phyloP scores from a whole-genome alignment of 164 flowering plant species.

The Amborella trichopoda region DNA sequence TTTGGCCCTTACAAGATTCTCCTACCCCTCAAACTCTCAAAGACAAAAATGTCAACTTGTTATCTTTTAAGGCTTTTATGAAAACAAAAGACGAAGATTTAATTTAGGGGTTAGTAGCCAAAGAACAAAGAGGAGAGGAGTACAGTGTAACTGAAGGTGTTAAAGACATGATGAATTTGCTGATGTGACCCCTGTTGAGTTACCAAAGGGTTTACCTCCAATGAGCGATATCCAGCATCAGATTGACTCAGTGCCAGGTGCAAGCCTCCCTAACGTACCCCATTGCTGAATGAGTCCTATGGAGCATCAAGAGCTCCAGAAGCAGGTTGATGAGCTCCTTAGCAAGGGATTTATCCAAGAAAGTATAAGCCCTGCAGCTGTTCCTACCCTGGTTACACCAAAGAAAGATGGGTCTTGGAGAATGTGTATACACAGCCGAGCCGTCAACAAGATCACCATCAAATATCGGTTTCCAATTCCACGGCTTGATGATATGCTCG shows the following conservation, averaged over 20 bases:
- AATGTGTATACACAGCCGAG: slow-evolving; percentile 3
- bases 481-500: neutral
- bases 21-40: no score
- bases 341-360: neutral
- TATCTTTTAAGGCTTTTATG: no score
- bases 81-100: no score
- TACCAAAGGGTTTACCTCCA: neutral
- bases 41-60: no score
- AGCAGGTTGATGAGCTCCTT: neutral
- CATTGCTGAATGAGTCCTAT: neutral
- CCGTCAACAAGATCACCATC: neutral
- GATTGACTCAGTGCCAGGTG: neutral
- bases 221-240: neutral
- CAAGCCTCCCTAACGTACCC: neutral
- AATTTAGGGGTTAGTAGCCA: no score
- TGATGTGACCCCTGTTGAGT: neutral
- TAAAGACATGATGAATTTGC: neutral
- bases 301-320: neutral
- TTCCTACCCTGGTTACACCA: slow-evolving; percentile 1
- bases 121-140: no score
- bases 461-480: slow-evolving; percentile 1
- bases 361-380: neutral
- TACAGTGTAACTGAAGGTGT: no score
- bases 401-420: slow-evolving; percentile 3
- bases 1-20: no score